Evolutionary conservation across 2,329 filamentous ascomycete genomes (phyloP).

Genomic region (Talaromyces sp.): DNA sequence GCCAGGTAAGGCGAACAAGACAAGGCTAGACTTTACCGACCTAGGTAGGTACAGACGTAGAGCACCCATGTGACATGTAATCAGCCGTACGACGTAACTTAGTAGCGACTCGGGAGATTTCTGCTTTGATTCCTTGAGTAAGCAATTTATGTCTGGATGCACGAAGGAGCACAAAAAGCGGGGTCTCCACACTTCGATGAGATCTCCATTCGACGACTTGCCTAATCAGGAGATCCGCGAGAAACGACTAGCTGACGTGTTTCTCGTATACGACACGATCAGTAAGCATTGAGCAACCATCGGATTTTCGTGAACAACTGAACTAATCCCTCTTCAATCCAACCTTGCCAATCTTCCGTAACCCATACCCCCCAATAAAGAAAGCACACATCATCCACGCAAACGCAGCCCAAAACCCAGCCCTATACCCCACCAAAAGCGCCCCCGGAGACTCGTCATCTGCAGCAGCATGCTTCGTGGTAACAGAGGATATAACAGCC

Average conservation of each 20-base stretch:
- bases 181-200: conserved; percentile 6
- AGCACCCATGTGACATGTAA: neutral
- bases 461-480: conserved; percentile 29
- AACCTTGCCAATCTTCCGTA: conserved; percentile 46
- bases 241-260: neutral
- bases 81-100: too few species aligned
- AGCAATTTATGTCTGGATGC: neutral
- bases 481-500: conserved; percentile 39
- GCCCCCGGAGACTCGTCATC: conserved; percentile 19
- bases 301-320: neutral
- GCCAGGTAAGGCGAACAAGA: neutral
- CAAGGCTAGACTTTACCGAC: neutral
- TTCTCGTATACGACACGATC: neutral
- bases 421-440: conserved; percentile 49
- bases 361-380: conserved; percentile 38
- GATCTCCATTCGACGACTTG: neutral
- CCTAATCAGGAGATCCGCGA: neutral
- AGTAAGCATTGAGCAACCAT: neutral
- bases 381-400: conserved; percentile 39
- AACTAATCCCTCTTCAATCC: conserved; percentile 39
- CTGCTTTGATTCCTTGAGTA: too few species aligned
- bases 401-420: conserved; percentile 52
- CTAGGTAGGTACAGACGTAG: neutral
- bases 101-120: too few species aligned
- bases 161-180: conserved; percentile 6